Percentiles rank a stretch among this genome's conserved stretches.
Evolutionary conservation across 257 asterid genomes (phyloP).

Genomic region (Forsythia suspensa): DNA sequence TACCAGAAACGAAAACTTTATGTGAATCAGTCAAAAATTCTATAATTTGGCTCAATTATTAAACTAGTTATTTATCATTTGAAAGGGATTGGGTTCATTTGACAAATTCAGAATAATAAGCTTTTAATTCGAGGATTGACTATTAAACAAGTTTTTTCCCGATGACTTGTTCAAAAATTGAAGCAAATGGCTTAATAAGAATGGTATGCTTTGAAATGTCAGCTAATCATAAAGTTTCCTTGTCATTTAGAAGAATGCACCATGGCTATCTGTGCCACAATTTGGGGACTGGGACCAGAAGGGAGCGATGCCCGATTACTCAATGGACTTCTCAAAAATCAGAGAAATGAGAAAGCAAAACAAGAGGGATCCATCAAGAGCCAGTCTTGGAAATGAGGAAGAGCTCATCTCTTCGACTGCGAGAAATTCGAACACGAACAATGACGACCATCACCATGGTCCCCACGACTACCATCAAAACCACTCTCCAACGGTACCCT

Average conservation of each 20-base stretch:
- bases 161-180: background rate
- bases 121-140: conserved; percentile 3
- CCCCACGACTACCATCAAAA: conserved; percentile 33
- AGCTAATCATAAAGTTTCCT: background rate
- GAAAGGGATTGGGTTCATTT: conserved; percentile 12
- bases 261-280: conserved; percentile 92
- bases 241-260: conserved; percentile 45
- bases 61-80: background rate
- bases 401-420: conserved; percentile 60
- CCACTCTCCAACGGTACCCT: conserved; percentile 65
- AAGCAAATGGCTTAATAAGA: background rate
- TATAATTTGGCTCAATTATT: background rate
- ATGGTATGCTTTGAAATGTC: background rate
- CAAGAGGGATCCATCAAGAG: conserved; percentile 81
- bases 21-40: conserved; percentile 17
- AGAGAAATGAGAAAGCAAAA: conserved; percentile 88
- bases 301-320: conserved; percentile 75
- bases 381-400: conserved; percentile 89
- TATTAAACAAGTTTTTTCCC: conserved; percentile 2
- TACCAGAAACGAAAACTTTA: background rate
- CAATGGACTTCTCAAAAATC: conserved; percentile 83
- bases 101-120: conserved; percentile 3
- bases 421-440: conserved; percentile 33
- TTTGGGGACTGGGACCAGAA: conserved; percentile 97
- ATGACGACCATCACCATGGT: conserved; percentile 33